Percentiles rank a stretch among this genome's conserved stretches.
Evolutionary conservation across 2,329 filamentous ascomycete species (phyloP).

Genomic region (Fusarium gaditjirri): DNA sequence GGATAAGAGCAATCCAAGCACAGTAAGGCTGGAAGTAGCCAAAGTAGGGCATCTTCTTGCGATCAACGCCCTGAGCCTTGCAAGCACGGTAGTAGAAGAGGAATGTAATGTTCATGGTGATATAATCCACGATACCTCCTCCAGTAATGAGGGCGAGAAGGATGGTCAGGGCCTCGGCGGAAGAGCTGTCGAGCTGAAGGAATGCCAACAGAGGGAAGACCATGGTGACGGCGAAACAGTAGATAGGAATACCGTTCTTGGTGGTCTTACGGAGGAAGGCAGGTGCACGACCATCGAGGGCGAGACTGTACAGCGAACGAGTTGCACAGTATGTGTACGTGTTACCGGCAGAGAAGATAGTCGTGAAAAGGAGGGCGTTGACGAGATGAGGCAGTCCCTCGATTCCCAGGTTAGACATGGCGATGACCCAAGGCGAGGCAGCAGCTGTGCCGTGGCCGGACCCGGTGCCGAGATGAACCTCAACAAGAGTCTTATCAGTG

Average conservation of each 20-base stretch:
- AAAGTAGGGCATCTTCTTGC: conserved; percentile 61
- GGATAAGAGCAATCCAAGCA: conserved; percentile 31
- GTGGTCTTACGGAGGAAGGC: conserved; percentile 63
- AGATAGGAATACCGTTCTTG: conserved; percentile 64
- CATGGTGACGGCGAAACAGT: conserved; percentile 60
- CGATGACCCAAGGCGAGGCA: conserved; percentile 37
- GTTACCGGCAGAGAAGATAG: conserved; percentile 56
- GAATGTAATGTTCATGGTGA: conserved; percentile 66
- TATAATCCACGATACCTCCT: conserved; percentile 61
- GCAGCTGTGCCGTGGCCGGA: conserved; percentile 10
- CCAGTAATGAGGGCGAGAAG: conserved; percentile 59
- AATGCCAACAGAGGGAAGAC: conserved; percentile 59
- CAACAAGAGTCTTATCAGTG: conserved; percentile 15
- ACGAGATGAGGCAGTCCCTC: conserved; percentile 60
- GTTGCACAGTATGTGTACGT: conserved; percentile 56
- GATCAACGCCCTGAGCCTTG: conserved; percentile 57
- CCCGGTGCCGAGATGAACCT: conserved; percentile 4
- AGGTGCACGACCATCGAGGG: conserved; percentile 63
- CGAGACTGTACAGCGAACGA: conserved; percentile 66
- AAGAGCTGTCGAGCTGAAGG: conserved; percentile 55
- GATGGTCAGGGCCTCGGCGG: conserved; percentile 55
- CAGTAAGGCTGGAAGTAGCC: conserved; percentile 50
- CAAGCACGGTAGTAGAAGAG: conserved; percentile 66
- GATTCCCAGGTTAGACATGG: conserved; percentile 47
- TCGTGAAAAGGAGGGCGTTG: conserved; percentile 59